A percentile compares a stretch with the other conserved stretches of the same genome.
Evolutionary conservation across 2,329 filamentous ascomycete species (phyloP).

Genomic region (Aspergillus tubingensis): DNA sequence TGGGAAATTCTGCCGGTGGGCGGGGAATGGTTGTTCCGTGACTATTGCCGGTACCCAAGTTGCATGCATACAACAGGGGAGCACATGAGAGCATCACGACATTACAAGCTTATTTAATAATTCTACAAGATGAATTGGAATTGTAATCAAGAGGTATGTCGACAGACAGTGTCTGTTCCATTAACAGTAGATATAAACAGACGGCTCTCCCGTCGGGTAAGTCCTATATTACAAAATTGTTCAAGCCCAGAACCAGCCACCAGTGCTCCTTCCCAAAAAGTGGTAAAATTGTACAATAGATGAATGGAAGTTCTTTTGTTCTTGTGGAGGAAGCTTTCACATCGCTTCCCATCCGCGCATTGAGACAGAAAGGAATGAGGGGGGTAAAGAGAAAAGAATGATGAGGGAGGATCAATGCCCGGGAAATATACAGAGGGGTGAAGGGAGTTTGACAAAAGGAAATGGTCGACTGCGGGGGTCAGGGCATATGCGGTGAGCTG

Average conservation of each 20-base stretch:
- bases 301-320: conserved; percentile 15
- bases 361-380: conserved; percentile 26
- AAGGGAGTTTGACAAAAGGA: conserved; percentile 23
- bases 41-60: not conserved
- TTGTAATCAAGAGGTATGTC: not conserved
- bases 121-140: not conserved
- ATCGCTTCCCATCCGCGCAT: conserved; percentile 13
- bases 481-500: conserved; percentile 2
- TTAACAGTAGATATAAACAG: conserved; percentile 26
- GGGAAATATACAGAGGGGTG: conserved; percentile 20
- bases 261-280: conserved; percentile 26
- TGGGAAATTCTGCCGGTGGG: conserved; percentile 33
- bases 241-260: conserved; percentile 26
- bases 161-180: conserved; percentile 9
- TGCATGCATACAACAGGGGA: too few species aligned
- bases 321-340: conserved; percentile 1
- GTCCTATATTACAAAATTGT: conserved; percentile 38
- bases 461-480: conserved; percentile 20
- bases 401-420: conserved; percentile 8
- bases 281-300: conserved; percentile 21
- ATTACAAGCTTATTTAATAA: not conserved
- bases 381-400: conserved; percentile 17
- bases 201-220: conserved; percentile 19
- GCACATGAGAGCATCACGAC: not conserved
- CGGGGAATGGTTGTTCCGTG: conserved; percentile 33